Evolutionary conservation across 345 rosid species (phyloP), one percentile per base, ranked within the genome.

Genomic region (Citrus reticulata): DNA sequence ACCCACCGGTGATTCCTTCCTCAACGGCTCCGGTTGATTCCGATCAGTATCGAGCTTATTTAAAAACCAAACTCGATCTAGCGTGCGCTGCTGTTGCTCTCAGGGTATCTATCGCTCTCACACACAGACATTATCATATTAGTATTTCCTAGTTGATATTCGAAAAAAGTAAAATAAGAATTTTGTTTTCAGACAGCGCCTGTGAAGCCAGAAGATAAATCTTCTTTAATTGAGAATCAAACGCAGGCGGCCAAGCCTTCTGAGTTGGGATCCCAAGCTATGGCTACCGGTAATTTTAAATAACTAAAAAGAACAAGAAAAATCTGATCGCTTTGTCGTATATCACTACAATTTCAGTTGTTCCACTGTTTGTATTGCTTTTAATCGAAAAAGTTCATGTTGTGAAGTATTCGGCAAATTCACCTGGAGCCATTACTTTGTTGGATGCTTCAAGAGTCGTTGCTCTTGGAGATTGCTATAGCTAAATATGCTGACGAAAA

Each of bases 61-160:
- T 95, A 79, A 90, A 89, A 87, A 87, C 60, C 70, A 88, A 88
- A 82, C 97, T 91, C 71, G 86, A 92, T 57, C 85, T 84, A 7
- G 95, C 94, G 63, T 91, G 98, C 81, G 94, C 97, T 72, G 98
- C 93, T 72, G 93, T 83, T 54, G 92, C 89, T 75, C 83, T 74
- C 40, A 76, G 86, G 82, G 99, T 94, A 84, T 75, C 7, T 69
- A 68, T 59, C 57, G 39, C 10, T 19, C 8, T 8, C 10, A 16
- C 57, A 42, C 9, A 74, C 14, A 46, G 5, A 69, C 70, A 67
- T 72, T 5, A 40, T 40, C 62, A 49, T 25, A 34, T 35, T 40
- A 40, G 46, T 9, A 40, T 40, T 40, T 51, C 46, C 40, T 24
- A 27, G 19, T 68, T 42, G 46, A 13, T 79, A n/a, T 49, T 14